Conservation (phyloP, 176 grass and related monocot genomes). For the Phyllostachys edulis region DNA sequence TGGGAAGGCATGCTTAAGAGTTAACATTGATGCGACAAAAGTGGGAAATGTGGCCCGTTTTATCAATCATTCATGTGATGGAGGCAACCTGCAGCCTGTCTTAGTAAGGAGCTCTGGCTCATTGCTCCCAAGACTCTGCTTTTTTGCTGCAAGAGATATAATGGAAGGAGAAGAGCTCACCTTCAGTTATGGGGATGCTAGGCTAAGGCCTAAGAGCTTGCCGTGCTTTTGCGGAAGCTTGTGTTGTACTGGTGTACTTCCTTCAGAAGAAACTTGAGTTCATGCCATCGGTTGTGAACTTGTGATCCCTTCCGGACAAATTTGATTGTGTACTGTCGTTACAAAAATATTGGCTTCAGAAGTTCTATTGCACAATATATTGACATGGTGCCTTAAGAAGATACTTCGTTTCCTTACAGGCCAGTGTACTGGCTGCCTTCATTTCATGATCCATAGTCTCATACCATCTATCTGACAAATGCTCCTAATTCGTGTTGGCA, state of each 20-base stretch:
- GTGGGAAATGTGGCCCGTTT: slow-evolving; percentile 76
- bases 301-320: not conserved
- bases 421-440: not conserved
- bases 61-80: slow-evolving; percentile 95
- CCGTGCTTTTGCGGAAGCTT: slow-evolving; percentile 68
- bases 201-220: slow-evolving; percentile 39
- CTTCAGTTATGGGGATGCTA: slow-evolving; percentile 71
- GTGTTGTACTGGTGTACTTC: slow-evolving; percentile 60
- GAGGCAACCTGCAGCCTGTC: slow-evolving; percentile 70
- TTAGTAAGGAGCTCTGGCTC: slow-evolving; percentile 69
- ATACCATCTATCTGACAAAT: not conserved
- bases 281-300: not conserved
- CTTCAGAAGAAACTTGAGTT: slow-evolving; percentile 79
- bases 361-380: no score
- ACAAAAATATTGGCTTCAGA: not conserved
- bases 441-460: not conserved
- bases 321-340: not conserved
- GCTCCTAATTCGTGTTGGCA: not conserved
- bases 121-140: slow-evolving; percentile 82
- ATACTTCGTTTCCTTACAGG: not conserved
- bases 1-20: slow-evolving; percentile 70
- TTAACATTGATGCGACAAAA: slow-evolving; percentile 85
- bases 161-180: slow-evolving; percentile 63
- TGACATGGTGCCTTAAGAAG: not conserved
- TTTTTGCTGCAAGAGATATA: slow-evolving; percentile 65